These are phyloP conservation scores for Sarocladium oryzae DNA, from an alignment of 2,329 filamentous ascomycete genomes.

Conservation along the genomic window DNA sequence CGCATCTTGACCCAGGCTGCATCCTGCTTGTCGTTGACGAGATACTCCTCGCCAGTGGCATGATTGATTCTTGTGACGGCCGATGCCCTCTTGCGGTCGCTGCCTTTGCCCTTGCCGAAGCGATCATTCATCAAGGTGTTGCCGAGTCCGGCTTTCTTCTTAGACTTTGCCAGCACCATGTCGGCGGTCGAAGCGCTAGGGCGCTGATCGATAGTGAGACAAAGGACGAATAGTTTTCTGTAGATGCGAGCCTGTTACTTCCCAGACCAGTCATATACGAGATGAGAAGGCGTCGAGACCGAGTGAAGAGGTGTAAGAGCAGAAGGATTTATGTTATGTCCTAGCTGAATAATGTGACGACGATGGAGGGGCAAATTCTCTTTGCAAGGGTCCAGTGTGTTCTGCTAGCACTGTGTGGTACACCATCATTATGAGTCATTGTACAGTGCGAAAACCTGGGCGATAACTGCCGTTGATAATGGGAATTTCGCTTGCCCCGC, in stretches of 20 bases:
- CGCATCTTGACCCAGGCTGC: slow-evolving; percentile 99
- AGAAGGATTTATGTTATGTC: slow-evolving; percentile 15
- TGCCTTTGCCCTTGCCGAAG: slow-evolving; percentile 87
- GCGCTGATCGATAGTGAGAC: too few species aligned
- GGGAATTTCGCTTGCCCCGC: slow-evolving; percentile 14
- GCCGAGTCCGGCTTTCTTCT: slow-evolving; percentile 89
- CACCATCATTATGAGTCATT: slow-evolving; percentile 2
- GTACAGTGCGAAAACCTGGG: background rate
- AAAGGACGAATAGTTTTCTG: background rate
- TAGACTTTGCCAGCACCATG: slow-evolving; percentile 65
- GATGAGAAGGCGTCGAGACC: too few species aligned
- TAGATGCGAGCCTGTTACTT: background rate
- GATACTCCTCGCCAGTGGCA: slow-evolving; percentile 79
- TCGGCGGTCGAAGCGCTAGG: background rate
- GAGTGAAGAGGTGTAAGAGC: background rate
- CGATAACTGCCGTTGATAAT: slow-evolving; percentile 1
- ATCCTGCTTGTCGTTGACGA: slow-evolving; percentile 85
- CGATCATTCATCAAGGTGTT: slow-evolving; percentile 98
- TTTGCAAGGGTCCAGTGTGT: slow-evolving; percentile 12
- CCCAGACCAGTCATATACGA: too few species aligned
- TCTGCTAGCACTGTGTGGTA: slow-evolving; percentile 22
- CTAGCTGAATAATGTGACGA: slow-evolving; percentile 31
- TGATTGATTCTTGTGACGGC: slow-evolving; percentile 64
- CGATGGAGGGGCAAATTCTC: slow-evolving; percentile 45
- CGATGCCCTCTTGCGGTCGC: slow-evolving; percentile 65